These are phyloP conservation scores for Zymoseptoria ardabiliae DNA, from an alignment of 2,329 filamentous ascomycete genomes.

Conservation along the genomic window DNA sequence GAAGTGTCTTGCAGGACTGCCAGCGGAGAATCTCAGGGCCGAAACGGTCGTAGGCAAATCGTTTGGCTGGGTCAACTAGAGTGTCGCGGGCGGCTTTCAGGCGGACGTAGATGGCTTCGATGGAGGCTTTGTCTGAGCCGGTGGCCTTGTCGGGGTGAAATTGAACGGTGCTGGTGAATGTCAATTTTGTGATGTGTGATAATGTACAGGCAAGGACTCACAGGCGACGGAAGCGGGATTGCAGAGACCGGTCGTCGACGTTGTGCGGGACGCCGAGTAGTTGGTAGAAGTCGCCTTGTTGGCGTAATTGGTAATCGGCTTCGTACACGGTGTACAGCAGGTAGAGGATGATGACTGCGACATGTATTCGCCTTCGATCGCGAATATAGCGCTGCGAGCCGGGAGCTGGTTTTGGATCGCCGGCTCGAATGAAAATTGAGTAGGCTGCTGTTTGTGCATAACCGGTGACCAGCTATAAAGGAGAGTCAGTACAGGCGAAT, in stretches of 20 bases:
- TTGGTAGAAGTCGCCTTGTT: conserved; percentile 68
- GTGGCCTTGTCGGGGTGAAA: conserved; percentile 79
- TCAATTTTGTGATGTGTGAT: neutral
- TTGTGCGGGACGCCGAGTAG: conserved; percentile 63
- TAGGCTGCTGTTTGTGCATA: conserved; percentile 80
- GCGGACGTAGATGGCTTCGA: conserved; percentile 63
- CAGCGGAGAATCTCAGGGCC: conserved; percentile 64
- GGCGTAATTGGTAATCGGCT: conserved; percentile 71
- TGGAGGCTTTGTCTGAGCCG: conserved; percentile 32
- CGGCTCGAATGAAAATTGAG: conserved; percentile 78
- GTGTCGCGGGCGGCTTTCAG: conserved; percentile 79
- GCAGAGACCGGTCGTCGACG: conserved; percentile 68
- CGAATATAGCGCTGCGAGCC: conserved; percentile 60
- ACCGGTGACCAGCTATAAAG: conserved; percentile 61
- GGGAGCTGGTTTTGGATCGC: conserved; percentile 66
- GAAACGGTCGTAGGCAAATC: conserved; percentile 87
- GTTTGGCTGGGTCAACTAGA: conserved; percentile 64
- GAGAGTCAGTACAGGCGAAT: neutral
- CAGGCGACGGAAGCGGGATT: conserved; percentile 75
- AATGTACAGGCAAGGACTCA: conserved; percentile 11
- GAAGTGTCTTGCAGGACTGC: conserved; percentile 58
- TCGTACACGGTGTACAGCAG: conserved; percentile 90
- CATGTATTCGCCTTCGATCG: conserved; percentile 76
- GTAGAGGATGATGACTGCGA: conserved; percentile 74
- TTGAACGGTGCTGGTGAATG: conserved; percentile 39